phyloP scores from a whole-genome alignment of 345 rosid species.

The Brassica napus region Da-Ae NC_063447.1:59970501-59971000 shows the following conservation, averaged over 20 bases:
- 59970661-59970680: constrained; percentile 9
- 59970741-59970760: no score
- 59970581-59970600: constrained; percentile 12
- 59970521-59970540: constrained; percentile 84
- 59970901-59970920: no score
- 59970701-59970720: constrained; percentile 1
- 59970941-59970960: no score
- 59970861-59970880: not conserved
- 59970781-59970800: not conserved
- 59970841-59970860: not conserved
- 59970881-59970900: no score
- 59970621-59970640: constrained; percentile 16
- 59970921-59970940: no score
- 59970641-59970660: constrained; percentile 22
- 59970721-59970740: not conserved
- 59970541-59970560: constrained; percentile 51
- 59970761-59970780: no score
- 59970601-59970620: constrained; percentile 1
- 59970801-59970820: not conserved
- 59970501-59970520: constrained; percentile 64
- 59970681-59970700: not conserved
- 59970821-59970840: not conserved
- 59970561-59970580: constrained; percentile 28
- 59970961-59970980: no score
- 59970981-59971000: no score